Evolutionary conservation across 352 stramenopile genomes (phyloP), one percentile per base, ranked within the genome.

Genomic region (Globisporangium spiculum): DNA sequence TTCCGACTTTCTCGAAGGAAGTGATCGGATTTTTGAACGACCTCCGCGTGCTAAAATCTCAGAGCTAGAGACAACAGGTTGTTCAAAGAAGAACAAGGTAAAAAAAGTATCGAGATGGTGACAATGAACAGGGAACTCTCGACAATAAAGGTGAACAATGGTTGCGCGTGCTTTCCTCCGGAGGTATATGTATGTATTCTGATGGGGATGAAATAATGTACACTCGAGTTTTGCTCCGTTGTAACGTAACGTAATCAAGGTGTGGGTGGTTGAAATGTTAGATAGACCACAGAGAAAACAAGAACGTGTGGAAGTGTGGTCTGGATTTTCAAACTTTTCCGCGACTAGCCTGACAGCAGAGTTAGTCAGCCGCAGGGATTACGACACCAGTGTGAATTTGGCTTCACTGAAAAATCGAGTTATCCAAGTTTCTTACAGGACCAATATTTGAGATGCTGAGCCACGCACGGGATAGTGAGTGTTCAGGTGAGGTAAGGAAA

Each of bases 11-110:
- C 71, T 83, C 85, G 4, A 75, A 75, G 58, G 86, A 94, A 22
- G 76, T 93, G 8, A 75, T 84, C 3, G 77, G 74, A 36, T 94
- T 91, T 67, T 69, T 94, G 38, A 92, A 91, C 64, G 86, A 94
- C 73, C 65, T 94, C 4, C 87, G 84, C 46, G 80, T 93, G 67
- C 67, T 94, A 61, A 88, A 90, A 65, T 78, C 83, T 16, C 85
- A 93, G 54, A 79, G 78, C 22, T 89, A 77, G 38, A 77, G 38
- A 34, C 20, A 24, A 10, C 24, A 14, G 4, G 18, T 32, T 30
- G n/a, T 22, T 52, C 6, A 52, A 16, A 52, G 44, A 52, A 52
- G 44, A 52, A 52, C 18, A 52, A 52, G 44, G 12, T n/a, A n/a
- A 52, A 46, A 38, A 46, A 46, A 14, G 18, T 24, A n/a, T 52